phyloP scores from a whole-genome alignment of 2,329 filamentous ascomycete species.

The Colletotrichum tabaci region DNA sequence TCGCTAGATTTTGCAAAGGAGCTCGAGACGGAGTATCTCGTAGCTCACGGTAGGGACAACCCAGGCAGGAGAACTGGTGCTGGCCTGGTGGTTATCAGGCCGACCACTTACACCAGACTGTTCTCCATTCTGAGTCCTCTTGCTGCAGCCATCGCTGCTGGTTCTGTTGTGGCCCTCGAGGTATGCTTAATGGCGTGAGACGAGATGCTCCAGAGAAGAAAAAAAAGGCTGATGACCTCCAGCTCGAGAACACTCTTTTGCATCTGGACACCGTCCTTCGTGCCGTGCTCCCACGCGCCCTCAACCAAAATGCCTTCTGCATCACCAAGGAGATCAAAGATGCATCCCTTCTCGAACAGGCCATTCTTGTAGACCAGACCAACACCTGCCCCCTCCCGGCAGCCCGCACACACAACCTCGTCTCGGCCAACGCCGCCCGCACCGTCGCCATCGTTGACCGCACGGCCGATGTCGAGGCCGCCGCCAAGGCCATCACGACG shows the following conservation, averaged over 20 bases:
- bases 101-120: constrained; percentile 45
- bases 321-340: constrained; percentile 35
- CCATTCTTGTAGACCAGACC: constrained; percentile 35
- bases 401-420: constrained; percentile 30
- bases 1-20: constrained; percentile 52
- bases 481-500: constrained; percentile 66
- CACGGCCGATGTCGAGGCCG: constrained; percentile 66
- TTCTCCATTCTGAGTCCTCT: constrained; percentile 47
- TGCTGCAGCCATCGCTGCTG: constrained; percentile 48
- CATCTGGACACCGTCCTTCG: constrained; percentile 36
- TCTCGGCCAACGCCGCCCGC: constrained; percentile 45
- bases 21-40: constrained; percentile 45
- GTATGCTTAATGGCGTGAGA: constrained; percentile 44
- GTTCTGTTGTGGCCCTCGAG: constrained; percentile 49
- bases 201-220: not conserved
- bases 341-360: constrained; percentile 19
- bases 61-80: constrained; percentile 29
- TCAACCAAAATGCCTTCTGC: constrained; percentile 35
- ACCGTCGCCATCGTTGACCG: constrained; percentile 73
- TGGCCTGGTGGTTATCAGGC: constrained; percentile 47
- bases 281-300: constrained; percentile 21
- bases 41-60: constrained; percentile 41
- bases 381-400: not conserved
- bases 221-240: not conserved
- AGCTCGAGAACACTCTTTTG: constrained; percentile 35